Evolutionary conservation across 441 rosid genomes (phyloP).

Genomic region (California macrophylla): DNA sequence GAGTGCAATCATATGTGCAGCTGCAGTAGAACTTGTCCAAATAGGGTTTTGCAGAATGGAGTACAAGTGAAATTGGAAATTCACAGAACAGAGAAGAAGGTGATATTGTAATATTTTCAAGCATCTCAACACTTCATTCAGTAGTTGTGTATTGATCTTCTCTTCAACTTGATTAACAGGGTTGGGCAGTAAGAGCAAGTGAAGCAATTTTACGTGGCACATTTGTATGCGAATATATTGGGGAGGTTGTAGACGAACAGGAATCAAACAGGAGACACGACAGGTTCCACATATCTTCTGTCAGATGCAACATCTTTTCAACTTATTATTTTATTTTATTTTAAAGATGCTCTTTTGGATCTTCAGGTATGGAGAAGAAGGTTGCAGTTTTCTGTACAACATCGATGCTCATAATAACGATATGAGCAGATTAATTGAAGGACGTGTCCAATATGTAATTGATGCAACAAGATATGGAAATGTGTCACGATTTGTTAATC

Average conservation of each 20-base stretch:
- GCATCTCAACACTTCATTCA: conserved; percentile 8
- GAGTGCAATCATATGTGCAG: conserved; percentile 82
- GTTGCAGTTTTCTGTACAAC: conserved; percentile 51
- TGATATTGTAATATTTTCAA: conserved; percentile 21
- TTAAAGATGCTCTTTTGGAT: conserved; percentile 14
- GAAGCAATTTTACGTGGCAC: conserved; percentile 80
- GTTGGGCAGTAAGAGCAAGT: conserved; percentile 89
- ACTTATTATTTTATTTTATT: neutral
- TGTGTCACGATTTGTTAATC: conserved; percentile 83
- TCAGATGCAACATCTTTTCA: conserved; percentile 6
- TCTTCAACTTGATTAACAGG: conserved; percentile 36
- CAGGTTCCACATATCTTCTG: conserved; percentile 36
- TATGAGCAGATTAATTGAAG: conserved; percentile 73
- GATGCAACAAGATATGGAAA: conserved; percentile 80
- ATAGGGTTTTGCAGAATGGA: conserved; percentile 92
- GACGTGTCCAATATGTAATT: conserved; percentile 43
- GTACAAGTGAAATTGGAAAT: conserved; percentile 63
- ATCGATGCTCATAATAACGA: conserved; percentile 65
- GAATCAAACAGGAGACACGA: conserved; percentile 59
- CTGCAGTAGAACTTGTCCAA: conserved; percentile 68
- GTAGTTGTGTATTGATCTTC: conserved; percentile 7
- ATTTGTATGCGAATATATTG: conserved; percentile 75
- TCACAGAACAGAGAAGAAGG: conserved; percentile 72
- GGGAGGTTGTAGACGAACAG: conserved; percentile 65
- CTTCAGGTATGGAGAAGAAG: conserved; percentile 46